Evolutionary conservation across 257 asterid genomes (phyloP), one percentile per base, ranked within the genome.

Genomic region (Solanum paucissectum): DNA sequence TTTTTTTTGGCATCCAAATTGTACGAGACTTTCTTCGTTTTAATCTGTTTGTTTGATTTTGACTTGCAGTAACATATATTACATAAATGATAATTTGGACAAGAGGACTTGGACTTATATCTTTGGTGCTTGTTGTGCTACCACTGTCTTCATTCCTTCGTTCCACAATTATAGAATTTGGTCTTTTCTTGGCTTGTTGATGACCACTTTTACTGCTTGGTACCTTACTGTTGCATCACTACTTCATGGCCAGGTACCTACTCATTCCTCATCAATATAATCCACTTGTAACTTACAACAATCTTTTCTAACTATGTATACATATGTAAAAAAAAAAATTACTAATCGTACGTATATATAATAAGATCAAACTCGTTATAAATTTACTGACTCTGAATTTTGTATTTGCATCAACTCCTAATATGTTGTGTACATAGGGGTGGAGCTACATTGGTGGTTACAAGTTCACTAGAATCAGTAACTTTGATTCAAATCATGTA

Each of bases 171-270:
- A 92, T 90, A 87, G 94, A 88, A 92, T 92, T 6, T 92, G 94
- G 94, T 92, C 94, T 11, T 92, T 92, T 68, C 91, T 92, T 66
- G 94, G 94, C 32, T 81, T 92, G 64, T 0, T 91, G 5, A 92
- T 92, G 94, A 92, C 94, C 64, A 91, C 94, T 73, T 92, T 90
- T 4, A 92, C 94, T 0, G 91, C 94, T 75, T 92, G 94, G 94
- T 92, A 92, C 84, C 93, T 92, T 86, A 90, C 94, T 69, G 73
- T 91, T 85, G 94, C 94, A 29, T 89, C 94, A 21, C 55, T 92
- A 13, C 86, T 90, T 79, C 93, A 92, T 46, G 94, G 94, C 3
- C 94, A 92, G 94, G 94, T 92, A 81, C 29, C 58, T 3, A 20
- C 58, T 46, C 20, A 18, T 13, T 46, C 6, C 7, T 60, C 16